Conservation (phyloP, 208 protist species). For the Crithidia mellificae region DNA sequence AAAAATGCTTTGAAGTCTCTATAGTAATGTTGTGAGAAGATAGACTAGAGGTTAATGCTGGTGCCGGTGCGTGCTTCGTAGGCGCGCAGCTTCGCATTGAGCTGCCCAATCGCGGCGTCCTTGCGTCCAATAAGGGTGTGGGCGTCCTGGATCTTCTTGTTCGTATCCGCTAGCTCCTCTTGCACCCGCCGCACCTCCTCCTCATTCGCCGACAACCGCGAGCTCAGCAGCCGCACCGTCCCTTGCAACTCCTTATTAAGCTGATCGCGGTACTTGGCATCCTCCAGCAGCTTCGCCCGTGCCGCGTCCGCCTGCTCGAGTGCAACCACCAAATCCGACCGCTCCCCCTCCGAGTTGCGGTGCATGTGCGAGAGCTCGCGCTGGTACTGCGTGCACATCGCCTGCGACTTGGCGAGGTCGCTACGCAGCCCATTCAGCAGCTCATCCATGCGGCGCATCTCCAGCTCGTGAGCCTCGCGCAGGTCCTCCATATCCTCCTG, state of each 20-base stretch:
- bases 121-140: constrained; percentile 80
- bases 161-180: constrained; percentile 72
- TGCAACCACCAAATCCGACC: constrained; percentile 57
- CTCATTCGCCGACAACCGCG: constrained; percentile 69
- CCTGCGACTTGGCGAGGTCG: constrained; percentile 69
- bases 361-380: constrained; percentile 55
- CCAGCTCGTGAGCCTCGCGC: constrained; percentile 55
- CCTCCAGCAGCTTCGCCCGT: constrained; percentile 64
- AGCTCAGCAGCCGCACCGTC: constrained; percentile 78
- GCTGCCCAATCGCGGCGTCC: constrained; percentile 81
- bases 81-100: constrained; percentile 78
- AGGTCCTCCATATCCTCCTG: constrained; percentile 67
- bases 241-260: constrained; percentile 82
- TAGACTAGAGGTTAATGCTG: constrained; percentile 13
- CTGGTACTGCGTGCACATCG: constrained; percentile 57
- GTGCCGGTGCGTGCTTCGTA: constrained; percentile 65
- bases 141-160: constrained; percentile 73
- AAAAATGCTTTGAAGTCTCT: too few species aligned
- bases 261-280: constrained; percentile 71
- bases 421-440: constrained; percentile 74
- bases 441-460: constrained; percentile 78
- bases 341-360: constrained; percentile 52
- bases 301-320: constrained; percentile 60
- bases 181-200: constrained; percentile 74
- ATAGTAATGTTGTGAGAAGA: too few species aligned